Base-by-base conservation (phyloP, 495 filamentous ascomycete species). In the Parathielavia hyrcaniae region DNA sequence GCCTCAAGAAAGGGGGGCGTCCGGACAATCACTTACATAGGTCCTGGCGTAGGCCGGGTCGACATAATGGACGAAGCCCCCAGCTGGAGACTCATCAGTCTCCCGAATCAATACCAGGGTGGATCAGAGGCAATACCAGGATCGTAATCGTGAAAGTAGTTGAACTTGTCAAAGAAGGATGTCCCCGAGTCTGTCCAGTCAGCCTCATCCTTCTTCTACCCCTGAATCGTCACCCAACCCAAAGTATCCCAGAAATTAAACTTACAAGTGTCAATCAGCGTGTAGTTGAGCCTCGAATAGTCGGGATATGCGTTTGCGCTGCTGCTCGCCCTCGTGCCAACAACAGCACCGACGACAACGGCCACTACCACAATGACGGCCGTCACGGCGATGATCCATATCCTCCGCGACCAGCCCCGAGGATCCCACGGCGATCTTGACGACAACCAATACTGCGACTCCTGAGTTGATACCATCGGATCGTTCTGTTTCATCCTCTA, bases 91-190 rank as follows among this genome's bases (percentile, higher is more conserved):
- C 13, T 17, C 14, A 50, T 55, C n/a, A 58, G 57, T 38, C 16
- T 23, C 4, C 0, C 26, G 4, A 23, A 36, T 17, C 34, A 5
- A 40, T 13, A 5, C 11, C 8, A 6, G 7, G 20, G 10, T 34
- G 48, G 12, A 6, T 35, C 12, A 10, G 35, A 0, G 11, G 40
- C 50, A 17, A 50, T 59, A 59, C 58, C 46, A 17, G 67, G 70
- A 50, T 73, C 70, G 36, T 60, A 70, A n/a, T 62, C 66, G 35
- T 22, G 45, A 57, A 59, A 71, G 59, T 73, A 73, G 58, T 73
- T 65, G 69, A 85, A 84, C 49, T 78, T 78, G 63, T 80, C 73
- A 65, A 83, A 83, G 65, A 84, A 85, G 5, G 71, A 60, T 22
- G 67, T 64, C 52, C 73, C 70, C 46, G 66, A 53, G 59, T 78